Conservation (phyloP, 148 eudicot species). For the Rhododendron kiyosumense region DNA sequence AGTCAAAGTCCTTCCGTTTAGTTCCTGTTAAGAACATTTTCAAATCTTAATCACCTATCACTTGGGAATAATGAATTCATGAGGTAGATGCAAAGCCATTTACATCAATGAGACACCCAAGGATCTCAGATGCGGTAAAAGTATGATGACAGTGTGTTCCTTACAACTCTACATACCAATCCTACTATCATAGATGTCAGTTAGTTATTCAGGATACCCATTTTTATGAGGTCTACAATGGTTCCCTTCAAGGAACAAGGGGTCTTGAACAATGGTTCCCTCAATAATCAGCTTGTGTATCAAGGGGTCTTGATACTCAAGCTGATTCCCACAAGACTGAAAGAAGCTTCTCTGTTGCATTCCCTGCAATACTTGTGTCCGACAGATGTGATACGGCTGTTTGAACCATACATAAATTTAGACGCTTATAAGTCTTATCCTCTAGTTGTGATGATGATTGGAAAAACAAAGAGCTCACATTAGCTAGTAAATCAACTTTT, state of each 20-base stretch:
- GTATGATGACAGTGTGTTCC: background rate
- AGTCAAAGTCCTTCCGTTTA: slow-evolving; percentile 54
- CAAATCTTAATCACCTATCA: background rate
- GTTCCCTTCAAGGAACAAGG: background rate
- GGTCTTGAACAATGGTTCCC: background rate
- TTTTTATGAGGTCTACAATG: background rate
- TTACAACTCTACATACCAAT: background rate
- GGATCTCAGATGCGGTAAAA: background rate
- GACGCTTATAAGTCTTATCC: background rate
- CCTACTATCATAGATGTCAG: background rate
- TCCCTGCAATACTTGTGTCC: background rate
- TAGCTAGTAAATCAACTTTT: background rate
- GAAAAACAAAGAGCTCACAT: background rate
- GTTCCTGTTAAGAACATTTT: slow-evolving; percentile 38
- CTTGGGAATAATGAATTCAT: background rate
- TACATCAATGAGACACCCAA: background rate
- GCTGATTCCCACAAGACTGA: background rate
- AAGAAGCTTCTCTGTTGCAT: background rate
- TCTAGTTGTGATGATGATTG: background rate
- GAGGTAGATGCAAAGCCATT: background rate
- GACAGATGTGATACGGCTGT: background rate
- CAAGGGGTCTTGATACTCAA: background rate
- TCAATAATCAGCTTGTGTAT: background rate
- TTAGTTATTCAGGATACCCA: background rate
- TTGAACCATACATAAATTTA: background rate